A percentile compares a stretch with the other conserved stretches of the same genome.
These are phyloP conservation scores for Cyanodermella asteris DNA, from an alignment of 2,329 filamentous ascomycete genomes.

Conservation along the genomic window DNA sequence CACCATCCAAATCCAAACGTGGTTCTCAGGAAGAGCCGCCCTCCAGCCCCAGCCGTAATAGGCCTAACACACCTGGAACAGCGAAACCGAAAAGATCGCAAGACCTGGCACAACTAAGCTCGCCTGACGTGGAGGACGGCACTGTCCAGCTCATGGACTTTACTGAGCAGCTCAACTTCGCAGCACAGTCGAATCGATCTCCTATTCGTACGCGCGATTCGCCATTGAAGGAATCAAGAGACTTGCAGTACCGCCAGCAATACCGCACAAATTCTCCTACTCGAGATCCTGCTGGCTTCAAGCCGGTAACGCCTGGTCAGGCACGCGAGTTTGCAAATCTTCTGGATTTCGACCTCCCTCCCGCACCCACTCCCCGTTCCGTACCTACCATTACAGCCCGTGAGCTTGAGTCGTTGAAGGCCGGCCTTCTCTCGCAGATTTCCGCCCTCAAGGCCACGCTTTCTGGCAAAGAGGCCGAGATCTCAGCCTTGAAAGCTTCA, in stretches of 20 bases:
- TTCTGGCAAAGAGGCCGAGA: constrained; percentile 82
- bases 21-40: constrained; percentile 8
- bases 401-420: constrained; percentile 83
- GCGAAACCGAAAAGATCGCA: constrained; percentile 23
- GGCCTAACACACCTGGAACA: constrained; percentile 30
- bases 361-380: constrained; percentile 75
- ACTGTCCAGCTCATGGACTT: constrained; percentile 73
- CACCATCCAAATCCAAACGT: constrained; percentile 30
- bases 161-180: constrained; percentile 50
- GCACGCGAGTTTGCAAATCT: constrained; percentile 21
- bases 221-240: constrained; percentile 24
- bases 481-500: constrained; percentile 65
- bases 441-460: constrained; percentile 82
- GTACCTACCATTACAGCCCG: constrained; percentile 78
- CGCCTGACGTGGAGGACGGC: constrained; percentile 30
- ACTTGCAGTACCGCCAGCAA: constrained; percentile 17
- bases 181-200: constrained; percentile 15
- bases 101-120: no score
- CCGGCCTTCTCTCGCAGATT: constrained; percentile 74
- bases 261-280: constrained; percentile 11
- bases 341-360: constrained; percentile 83
- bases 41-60: constrained; percentile 19
- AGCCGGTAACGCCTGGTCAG: constrained; percentile 11
- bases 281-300: constrained; percentile 10
- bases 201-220: constrained; percentile 19